A percentile compares a stretch with the other conserved stretches of the same genome.
Conservation (phyloP, 2,329 filamentous ascomycete species). For the Chalaropsis ovoidea region DNA sequence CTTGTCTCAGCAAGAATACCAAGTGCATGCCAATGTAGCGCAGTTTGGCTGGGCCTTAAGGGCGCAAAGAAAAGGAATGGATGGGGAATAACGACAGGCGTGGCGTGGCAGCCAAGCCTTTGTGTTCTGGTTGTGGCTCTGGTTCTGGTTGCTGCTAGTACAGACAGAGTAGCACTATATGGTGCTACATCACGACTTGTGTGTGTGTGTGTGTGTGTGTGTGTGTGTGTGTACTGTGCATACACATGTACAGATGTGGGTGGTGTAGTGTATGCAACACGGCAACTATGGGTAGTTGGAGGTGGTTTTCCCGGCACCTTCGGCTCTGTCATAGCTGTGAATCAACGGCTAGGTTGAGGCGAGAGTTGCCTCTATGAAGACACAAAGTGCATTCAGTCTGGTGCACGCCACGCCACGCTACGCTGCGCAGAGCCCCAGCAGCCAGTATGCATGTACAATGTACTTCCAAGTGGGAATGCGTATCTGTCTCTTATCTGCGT, state of each 20-base stretch:
- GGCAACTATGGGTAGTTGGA: not conserved
- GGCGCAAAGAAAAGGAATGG: not conserved
- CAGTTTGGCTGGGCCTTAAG: slow-evolving; percentile 2
- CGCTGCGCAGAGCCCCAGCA: not conserved
- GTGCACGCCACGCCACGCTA: not conserved
- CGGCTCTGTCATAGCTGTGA: not conserved
- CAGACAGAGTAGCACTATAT: not conserved
- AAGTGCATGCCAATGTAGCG: not conserved
- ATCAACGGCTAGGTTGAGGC: not conserved
- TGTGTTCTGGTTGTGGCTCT: too few species aligned
- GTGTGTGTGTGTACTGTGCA: not conserved
- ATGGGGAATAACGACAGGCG: not conserved
- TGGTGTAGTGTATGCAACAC: not conserved
- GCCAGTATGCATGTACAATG: not conserved
- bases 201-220: too few species aligned
- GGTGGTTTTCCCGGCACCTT: not conserved
- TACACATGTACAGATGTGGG: not conserved
- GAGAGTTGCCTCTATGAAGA: not conserved
- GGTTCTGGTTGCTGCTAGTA: not conserved
- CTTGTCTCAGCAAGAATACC: slow-evolving; percentile 17
- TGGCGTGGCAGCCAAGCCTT: not conserved
- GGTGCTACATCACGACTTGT: not conserved
- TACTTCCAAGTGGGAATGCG: too few species aligned
- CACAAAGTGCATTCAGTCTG: not conserved
- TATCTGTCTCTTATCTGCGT: not conserved